Base-by-base conservation (phyloP, 345 rosid genomes). In the Nasturtium officinale region DNA sequence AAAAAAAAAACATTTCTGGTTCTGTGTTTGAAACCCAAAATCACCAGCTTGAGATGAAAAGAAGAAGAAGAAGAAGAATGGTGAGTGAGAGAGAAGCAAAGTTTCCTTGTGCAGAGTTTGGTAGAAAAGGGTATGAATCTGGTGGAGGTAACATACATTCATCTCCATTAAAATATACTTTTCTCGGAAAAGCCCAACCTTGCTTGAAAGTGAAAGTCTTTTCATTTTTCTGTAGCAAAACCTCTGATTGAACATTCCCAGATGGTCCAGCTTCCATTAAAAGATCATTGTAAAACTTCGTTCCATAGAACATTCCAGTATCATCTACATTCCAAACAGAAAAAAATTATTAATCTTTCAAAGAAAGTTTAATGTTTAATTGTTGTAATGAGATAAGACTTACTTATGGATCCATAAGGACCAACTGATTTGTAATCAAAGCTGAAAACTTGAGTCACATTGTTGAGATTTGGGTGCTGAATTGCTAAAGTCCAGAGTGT, bases 161-260 rank as follows among this genome's bases (percentile, higher is more conserved):
- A 37, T 94, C 96, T 0, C 99, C 99, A 71, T 91, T 89, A 82
- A 94, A 89, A 79, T 94, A 94, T 5, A 90, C 96, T 79, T 85
- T 88, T 66, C 91, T 69, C 0, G 98, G 97, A 75, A 94, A 91
- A 1, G 96, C 96, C 96, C 98, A 91, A 46, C 98, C 98, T 37
- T 91, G 88, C 75, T 86, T 87, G 75, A 94, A 85, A 56, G 91
- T 87, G 73, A 94, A 91, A 15, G 89, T 88, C 80, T 85, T 82
- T 79, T 77, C 53, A 74, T 94, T 89, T 81, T 91, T 91, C 82
- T 80, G 88, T n/a, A 91, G 74, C 28, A 94, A 91, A 38, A 88
- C 83, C 77, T 91, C 98, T 7, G 96, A 91, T 59, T 91, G 97
- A 35, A 94, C 88, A 77, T 94, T 94, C 35, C 98, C 96, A 3